Evolutionary conservation across 371 early-diverging fungal genomes (phyloP).

Genomic region (Catenaria anguillulae): DNA sequence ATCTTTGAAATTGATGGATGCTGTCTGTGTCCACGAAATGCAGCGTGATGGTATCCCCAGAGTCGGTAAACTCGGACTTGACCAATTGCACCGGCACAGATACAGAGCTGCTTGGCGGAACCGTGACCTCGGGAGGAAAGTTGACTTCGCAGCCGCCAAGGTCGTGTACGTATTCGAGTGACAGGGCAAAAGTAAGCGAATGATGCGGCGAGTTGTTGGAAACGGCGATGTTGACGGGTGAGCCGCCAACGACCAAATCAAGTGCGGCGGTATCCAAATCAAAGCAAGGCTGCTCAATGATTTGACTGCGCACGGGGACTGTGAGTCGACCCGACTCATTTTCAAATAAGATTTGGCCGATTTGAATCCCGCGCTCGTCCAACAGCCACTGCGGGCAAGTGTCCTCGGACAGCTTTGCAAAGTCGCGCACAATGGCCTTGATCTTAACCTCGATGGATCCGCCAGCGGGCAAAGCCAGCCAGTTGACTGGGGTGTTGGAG

Average conservation of each 20-base stretch:
- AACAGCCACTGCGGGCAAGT: constrained; percentile 33
- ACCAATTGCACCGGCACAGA: neutral
- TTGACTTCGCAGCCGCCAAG: neutral
- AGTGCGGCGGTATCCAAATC: neutral
- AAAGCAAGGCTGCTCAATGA: constrained; percentile 34
- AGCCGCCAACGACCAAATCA: neutral
- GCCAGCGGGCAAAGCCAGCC: constrained; percentile 47
- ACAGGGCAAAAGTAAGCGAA: neutral
- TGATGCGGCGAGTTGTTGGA: neutral
- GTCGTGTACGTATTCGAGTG: constrained; percentile 1
- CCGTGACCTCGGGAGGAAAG: neutral
- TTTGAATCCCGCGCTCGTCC: constrained; percentile 33
- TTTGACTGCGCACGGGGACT: constrained; percentile 43
- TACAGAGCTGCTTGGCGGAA: neutral
- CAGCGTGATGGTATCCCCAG: neutral
- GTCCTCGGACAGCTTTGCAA: constrained; percentile 36
- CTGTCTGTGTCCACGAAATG: neutral
- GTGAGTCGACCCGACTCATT: neutral
- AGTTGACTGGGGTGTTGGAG: constrained; percentile 63
- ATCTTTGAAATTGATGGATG: constrained; percentile 15
- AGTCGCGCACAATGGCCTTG: constrained; percentile 47
- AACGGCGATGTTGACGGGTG: neutral
- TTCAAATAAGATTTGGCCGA: constrained; percentile 2
- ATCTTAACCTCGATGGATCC: constrained; percentile 62
- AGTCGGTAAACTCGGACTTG: neutral